Conservation (phyloP, 176 grass and related monocot species). For the Eleusine indica region DNA sequence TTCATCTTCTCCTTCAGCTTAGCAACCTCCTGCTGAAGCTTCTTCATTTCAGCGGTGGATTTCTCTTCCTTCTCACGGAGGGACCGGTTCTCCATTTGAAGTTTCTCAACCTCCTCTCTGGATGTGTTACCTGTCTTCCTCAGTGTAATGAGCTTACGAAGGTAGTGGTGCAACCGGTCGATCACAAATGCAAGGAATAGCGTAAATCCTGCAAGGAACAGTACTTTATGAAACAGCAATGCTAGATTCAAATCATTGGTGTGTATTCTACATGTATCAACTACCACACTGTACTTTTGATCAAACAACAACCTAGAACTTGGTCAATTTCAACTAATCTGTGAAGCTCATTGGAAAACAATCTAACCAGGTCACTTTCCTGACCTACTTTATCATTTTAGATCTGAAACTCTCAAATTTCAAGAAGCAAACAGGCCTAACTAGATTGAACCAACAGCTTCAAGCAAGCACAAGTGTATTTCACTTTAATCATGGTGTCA, state of each 20-base stretch:
- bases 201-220: constrained; percentile 59
- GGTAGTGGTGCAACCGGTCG: constrained; percentile 81
- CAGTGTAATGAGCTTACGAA: constrained; percentile 60
- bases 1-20: constrained; percentile 64
- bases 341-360: not conserved
- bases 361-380: not conserved
- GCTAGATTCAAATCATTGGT: not conserved
- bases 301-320: not conserved
- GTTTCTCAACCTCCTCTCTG: constrained; percentile 74
- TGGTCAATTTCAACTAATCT: not conserved
- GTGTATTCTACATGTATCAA: not conserved
- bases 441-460: not conserved
- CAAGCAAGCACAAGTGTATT: not conserved
- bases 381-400: constrained; percentile 2
- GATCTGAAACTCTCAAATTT: not conserved
- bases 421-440: not conserved
- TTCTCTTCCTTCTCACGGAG: constrained; percentile 67
- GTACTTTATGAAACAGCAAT: not conserved
- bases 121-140: constrained; percentile 59
- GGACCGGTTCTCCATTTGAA: constrained; percentile 65
- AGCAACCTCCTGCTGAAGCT: constrained; percentile 53
- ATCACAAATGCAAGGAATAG: constrained; percentile 87
- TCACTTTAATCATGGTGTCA: not conserved
- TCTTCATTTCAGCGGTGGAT: constrained; percentile 53
- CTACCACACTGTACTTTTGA: not conserved